Conservation (phyloP, 106 monocot species). For the Platanthera zijinensis region DNA sequence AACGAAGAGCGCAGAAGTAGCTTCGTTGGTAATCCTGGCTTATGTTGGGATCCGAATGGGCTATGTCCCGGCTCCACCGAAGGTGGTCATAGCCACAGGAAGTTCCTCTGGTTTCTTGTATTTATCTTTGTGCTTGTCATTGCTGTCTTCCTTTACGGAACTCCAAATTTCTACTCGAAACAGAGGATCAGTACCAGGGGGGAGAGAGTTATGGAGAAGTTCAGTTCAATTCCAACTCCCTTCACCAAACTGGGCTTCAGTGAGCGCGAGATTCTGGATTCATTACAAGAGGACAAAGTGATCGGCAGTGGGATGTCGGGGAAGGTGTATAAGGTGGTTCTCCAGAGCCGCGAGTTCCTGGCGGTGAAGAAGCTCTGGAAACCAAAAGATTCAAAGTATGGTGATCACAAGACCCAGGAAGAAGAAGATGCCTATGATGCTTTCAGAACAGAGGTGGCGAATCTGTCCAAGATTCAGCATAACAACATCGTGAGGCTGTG, state of each 20-base stretch:
- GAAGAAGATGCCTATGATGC: slow-evolving; percentile 16
- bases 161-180: slow-evolving; percentile 14
- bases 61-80: slow-evolving; percentile 29
- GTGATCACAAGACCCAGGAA: neutral
- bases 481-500: slow-evolving; percentile 83
- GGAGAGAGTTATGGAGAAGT: slow-evolving; percentile 4
- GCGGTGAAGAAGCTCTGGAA: slow-evolving; percentile 26
- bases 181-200: neutral
- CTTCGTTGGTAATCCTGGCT: slow-evolving; percentile 70
- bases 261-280: slow-evolving; percentile 19
- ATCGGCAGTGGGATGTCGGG: slow-evolving; percentile 18
- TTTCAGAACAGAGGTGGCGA: slow-evolving; percentile 72
- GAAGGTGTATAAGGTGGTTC: slow-evolving; percentile 26
- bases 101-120: neutral
- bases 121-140: neutral
- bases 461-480: slow-evolving; percentile 76
- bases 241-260: slow-evolving; percentile 35
- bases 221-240: slow-evolving; percentile 18
- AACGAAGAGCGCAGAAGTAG: slow-evolving; percentile 31
- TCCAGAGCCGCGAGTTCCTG: slow-evolving; percentile 13
- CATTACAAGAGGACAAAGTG: slow-evolving; percentile 30
- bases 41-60: slow-evolving; percentile 30
- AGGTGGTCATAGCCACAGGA: neutral
- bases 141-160: slow-evolving; percentile 20
- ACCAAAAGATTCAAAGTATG: neutral